Conservation (phyloP, 2,329 filamentous ascomycete genomes). For the Trichoderma simmonsii region DNA sequence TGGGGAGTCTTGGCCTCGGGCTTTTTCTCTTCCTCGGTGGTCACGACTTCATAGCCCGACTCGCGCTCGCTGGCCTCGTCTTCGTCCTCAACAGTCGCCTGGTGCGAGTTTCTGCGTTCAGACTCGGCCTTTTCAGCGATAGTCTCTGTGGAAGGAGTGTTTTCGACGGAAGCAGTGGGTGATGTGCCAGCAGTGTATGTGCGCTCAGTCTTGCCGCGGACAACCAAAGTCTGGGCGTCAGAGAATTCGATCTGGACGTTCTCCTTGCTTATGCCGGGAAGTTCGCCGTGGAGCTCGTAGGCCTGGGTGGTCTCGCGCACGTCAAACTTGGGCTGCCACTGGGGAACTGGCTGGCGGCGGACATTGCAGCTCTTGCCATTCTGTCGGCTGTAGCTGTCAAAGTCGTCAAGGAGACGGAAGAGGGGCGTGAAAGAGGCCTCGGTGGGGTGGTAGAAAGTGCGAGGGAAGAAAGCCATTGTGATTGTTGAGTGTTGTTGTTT, state of each 20-base stretch:
- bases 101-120: slow-evolving; percentile 41
- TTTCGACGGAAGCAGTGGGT: slow-evolving; percentile 47
- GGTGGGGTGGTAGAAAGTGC: slow-evolving; percentile 49
- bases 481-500: slow-evolving; percentile 3
- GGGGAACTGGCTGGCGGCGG: slow-evolving; percentile 36
- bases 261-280: slow-evolving; percentile 71
- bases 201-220: slow-evolving; percentile 68
- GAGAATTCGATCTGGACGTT: slow-evolving; percentile 76
- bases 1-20: slow-evolving; percentile 24
- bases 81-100: slow-evolving; percentile 66
- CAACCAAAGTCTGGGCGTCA: slow-evolving; percentile 67
- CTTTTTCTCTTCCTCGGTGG: slow-evolving; percentile 25
- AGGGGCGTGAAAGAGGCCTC: slow-evolving; percentile 56
- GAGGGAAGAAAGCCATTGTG: slow-evolving; percentile 58
- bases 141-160: slow-evolving; percentile 34
- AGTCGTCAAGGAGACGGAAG: slow-evolving; percentile 64
- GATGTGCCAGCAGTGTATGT: slow-evolving; percentile 55
- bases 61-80: slow-evolving; percentile 33
- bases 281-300: slow-evolving; percentile 78
- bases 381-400: slow-evolving; percentile 53
- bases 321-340: slow-evolving; percentile 76
- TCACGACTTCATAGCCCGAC: slow-evolving; percentile 25
- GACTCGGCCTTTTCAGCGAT: slow-evolving; percentile 41
- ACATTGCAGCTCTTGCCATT: slow-evolving; percentile 26
- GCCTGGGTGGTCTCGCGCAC: slow-evolving; percentile 64